A percentile compares a stretch with the other conserved stretches of the same genome.
phyloP scores from a whole-genome alignment of 148 eudicot species.

The Oxyria digyna region DNA sequence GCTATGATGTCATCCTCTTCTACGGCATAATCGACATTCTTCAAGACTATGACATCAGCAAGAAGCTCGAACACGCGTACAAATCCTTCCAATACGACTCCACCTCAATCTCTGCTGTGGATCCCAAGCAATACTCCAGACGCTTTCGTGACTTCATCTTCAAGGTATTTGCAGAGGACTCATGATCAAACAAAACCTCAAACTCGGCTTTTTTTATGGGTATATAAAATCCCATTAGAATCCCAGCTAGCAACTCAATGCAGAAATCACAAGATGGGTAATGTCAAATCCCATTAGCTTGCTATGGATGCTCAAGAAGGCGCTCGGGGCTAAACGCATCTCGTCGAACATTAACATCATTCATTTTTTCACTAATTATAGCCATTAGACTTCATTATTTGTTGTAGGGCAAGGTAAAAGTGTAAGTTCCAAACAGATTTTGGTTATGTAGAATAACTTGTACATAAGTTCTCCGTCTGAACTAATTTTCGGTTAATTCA shows the following conservation, averaged over 20 bases:
- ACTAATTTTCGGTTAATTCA: no score
- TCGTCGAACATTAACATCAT: not conserved
- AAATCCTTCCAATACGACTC: conserved; percentile 61
- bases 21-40: conserved; percentile 65
- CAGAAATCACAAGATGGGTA: no score
- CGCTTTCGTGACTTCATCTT: conserved; percentile 61
- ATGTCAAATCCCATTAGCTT: no score
- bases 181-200: conserved; percentile 6
- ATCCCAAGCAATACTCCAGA: conserved; percentile 57
- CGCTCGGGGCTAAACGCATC: not conserved
- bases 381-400: not conserved
- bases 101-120: conserved; percentile 64
- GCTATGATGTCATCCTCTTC: conserved; percentile 42
- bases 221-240: not conserved
- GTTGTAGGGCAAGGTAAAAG: not conserved
- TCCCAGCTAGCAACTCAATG: not conserved
- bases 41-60: conserved; percentile 72
- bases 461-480: no score
- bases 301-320: not conserved
- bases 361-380: conserved; percentile 3
- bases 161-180: conserved; percentile 48
- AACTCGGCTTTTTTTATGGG: not conserved
- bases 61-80: conserved; percentile 75
- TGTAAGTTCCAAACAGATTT: not conserved
- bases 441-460: not conserved